Percentiles rank a stretch among this genome's conserved stretches.
phyloP scores from a whole-genome alignment of 106 monocot genomes.

The Apostasia ramifera region DNA sequence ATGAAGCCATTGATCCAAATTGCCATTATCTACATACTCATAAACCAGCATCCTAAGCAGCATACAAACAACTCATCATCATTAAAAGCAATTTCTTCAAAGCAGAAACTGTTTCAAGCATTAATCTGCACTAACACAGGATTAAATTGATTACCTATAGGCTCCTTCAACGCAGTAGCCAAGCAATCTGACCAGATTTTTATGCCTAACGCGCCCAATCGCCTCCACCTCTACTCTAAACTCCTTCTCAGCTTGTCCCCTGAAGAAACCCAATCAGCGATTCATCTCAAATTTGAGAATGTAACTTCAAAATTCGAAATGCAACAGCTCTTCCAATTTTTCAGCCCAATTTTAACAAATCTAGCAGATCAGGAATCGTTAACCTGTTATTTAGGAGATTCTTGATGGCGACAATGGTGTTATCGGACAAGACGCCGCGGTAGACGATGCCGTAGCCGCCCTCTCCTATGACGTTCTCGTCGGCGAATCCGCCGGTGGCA shows the following conservation, averaged over 20 bases:
- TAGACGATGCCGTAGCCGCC: conserved; percentile 63
- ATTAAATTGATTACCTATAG: conserved; percentile 11
- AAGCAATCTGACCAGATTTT: conserved; percentile 34
- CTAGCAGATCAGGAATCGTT: not conserved
- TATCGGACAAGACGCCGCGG: conserved; percentile 30
- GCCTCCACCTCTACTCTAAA: conserved; percentile 39
- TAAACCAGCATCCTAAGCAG: conserved; percentile 41
- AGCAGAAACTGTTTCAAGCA: not conserved
- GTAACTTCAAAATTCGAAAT: not conserved
- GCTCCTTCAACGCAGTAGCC: conserved; percentile 35
- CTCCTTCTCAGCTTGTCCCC: conserved; percentile 37
- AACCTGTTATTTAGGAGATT: conserved; percentile 58
- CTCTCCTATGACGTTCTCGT: conserved; percentile 54
- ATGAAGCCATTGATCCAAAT: conserved; percentile 40
- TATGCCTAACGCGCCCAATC: conserved; percentile 37
- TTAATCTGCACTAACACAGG: not conserved
- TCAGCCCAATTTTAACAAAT: not conserved
- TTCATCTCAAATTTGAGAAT: not conserved
- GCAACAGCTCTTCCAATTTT: not conserved
- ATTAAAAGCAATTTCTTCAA: not conserved
- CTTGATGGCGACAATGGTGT: conserved; percentile 37
- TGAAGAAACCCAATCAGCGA: conserved; percentile 2
- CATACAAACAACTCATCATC: not conserved
- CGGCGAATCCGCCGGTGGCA: conserved; percentile 34
- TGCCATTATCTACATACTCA: conserved; percentile 41